phyloP scores from a whole-genome alignment of 2,329 filamentous ascomycete genomes.

The Sphaerulina populicola region DNA sequence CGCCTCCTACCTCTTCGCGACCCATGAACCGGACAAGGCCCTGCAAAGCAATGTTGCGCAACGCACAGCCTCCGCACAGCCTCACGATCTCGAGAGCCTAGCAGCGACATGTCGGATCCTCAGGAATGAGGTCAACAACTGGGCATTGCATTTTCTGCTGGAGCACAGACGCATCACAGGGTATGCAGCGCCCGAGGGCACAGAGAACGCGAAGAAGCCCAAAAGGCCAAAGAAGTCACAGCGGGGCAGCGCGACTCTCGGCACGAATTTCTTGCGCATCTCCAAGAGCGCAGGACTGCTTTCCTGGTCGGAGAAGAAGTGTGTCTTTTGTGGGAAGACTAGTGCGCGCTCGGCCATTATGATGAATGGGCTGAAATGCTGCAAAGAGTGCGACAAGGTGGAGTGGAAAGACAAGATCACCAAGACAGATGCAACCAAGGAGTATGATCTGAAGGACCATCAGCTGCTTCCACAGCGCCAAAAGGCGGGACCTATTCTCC shows the following conservation, averaged over 20 bases:
- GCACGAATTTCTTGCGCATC: constrained; percentile 13
- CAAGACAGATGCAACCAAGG: constrained; percentile 23
- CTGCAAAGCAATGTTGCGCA: background rate
- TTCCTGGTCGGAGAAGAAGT: constrained; percentile 22
- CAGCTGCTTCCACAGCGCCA: constrained; percentile 21
- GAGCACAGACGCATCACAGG: constrained; percentile 23
- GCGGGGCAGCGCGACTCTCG: background rate
- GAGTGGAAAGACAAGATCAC: constrained; percentile 31
- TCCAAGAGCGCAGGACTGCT: constrained; percentile 16
- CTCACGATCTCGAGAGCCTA: constrained; percentile 22
- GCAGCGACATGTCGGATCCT: constrained; percentile 22
- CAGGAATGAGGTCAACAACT: constrained; percentile 23
- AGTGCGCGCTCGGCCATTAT: constrained; percentile 24
- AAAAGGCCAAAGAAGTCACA: background rate
- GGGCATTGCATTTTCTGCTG: constrained; percentile 25
- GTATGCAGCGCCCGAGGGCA: background rate
- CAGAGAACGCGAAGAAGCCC: background rate
- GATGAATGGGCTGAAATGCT: constrained; percentile 28
- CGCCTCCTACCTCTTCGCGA: constrained; percentile 24
- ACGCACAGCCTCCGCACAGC: background rate
- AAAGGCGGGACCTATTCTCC: background rate
- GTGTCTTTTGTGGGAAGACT: constrained; percentile 30
- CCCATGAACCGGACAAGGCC: constrained; percentile 22
- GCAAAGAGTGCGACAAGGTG: constrained; percentile 24
- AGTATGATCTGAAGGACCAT: constrained; percentile 21